Evolutionary conservation across 1,284 basidiomycete species (phyloP).

Genomic region (Moniliophthora roreri): DNA sequence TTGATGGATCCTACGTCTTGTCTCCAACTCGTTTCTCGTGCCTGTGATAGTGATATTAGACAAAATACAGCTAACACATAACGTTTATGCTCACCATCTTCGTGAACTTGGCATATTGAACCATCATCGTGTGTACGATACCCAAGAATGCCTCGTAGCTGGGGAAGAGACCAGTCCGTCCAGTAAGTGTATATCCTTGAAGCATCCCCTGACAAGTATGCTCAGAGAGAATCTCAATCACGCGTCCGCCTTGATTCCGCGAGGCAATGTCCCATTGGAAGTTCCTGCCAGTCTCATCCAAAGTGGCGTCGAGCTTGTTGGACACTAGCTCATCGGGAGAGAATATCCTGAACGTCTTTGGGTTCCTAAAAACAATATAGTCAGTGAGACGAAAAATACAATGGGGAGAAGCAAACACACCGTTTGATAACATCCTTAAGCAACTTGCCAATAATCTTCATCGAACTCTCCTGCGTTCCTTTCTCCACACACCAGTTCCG

Average conservation of each 20-base stretch:
- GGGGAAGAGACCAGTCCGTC: constrained; percentile 83
- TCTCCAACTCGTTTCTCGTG: constrained; percentile 76
- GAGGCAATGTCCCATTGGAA: constrained; percentile 81
- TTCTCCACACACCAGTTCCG: constrained; percentile 49
- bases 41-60: constrained; percentile 27
- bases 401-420: constrained; percentile 32
- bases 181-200: constrained; percentile 83
- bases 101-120: constrained; percentile 83
- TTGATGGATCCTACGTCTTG: constrained; percentile 75
- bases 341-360: constrained; percentile 80
- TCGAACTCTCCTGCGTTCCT: constrained; percentile 67
- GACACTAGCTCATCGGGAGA: constrained; percentile 90
- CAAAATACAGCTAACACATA: not conserved
- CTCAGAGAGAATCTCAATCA: constrained; percentile 87
- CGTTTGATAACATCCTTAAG: constrained; percentile 56
- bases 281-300: constrained; percentile 66
- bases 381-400: not conserved
- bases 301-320: constrained; percentile 84
- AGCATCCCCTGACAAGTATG: constrained; percentile 88
- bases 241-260: constrained; percentile 69
- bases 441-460: constrained; percentile 71
- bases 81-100: constrained; percentile 56
- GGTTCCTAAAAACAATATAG: constrained; percentile 49
- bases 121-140: constrained; percentile 78
- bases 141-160: constrained; percentile 88